Evolutionary conservation across 108 stramenopile species (phyloP), one percentile per base, ranked within the genome.

Genomic region (Craspedostauros australis): DNA sequence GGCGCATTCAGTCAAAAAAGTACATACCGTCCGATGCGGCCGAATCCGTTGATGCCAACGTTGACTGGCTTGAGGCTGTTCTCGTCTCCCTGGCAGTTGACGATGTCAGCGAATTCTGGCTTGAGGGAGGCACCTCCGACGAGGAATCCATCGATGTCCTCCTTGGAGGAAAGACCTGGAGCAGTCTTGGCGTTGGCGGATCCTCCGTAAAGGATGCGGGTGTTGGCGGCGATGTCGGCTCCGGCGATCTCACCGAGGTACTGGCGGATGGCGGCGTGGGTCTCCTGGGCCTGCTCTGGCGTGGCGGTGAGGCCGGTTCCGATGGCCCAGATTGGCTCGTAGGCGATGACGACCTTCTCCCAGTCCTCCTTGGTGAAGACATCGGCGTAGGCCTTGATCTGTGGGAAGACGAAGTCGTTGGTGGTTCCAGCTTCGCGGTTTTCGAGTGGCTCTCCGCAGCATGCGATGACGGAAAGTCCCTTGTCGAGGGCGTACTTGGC

Each of bases 121-220:
- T 99, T 99, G 55, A 99, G 78, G 22, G 93, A 93, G 21, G 99
- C 99, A 26, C 99, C 99, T 18, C 99, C 99, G 24, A 99, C 99
- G 37, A 99, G 76, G 87, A 98, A 98, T 46, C 99, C 99, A 79
- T 99, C 97, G 72, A 99, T 98, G 75, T 99, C 99, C 22, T 73
- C 71, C 84, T 96, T 89, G 38, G 81, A 66, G 23, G 93, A 92
- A 51, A 99, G 90, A 51, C 82, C 93, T 21, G 91, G 83, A 39
- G 95, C 96, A 46, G 91, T 96, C 34, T 70, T 73, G 7, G 63
- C 92, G 49, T 75, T 92, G 60, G 94, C 96, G 45, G 84, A 86
- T 67, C 96, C 96, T 37, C 96, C 96, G 76, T 98, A 98, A 61
- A 95, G 71, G 54, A 93, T 93, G 50, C 92, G 88, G 19, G 82